A percentile compares a stretch with the other conserved stretches of the same genome.
phyloP scores from a whole-genome alignment of 2,329 filamentous ascomycete genomes.

The Fusarium sp. region DNA sequence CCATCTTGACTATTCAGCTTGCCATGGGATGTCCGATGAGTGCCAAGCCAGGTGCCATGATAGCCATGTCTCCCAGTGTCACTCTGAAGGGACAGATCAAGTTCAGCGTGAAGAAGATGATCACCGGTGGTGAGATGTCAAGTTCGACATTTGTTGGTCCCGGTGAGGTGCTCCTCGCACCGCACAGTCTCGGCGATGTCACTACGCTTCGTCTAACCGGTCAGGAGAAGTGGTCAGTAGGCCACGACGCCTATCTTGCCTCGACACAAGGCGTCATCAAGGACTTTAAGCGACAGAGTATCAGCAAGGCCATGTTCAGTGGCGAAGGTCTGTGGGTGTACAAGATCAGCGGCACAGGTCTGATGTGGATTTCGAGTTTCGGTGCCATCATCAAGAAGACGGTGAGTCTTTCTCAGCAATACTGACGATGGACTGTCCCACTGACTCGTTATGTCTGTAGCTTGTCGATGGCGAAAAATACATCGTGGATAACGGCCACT shows the following conservation, averaged over 20 bases:
- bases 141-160: conserved; percentile 88
- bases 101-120: conserved; percentile 91
- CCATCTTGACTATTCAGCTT: conserved; percentile 87
- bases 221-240: conserved; percentile 83
- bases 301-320: conserved; percentile 92
- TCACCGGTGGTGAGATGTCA: conserved; percentile 83
- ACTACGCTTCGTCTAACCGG: conserved; percentile 81
- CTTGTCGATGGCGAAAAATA: conserved; percentile 82
- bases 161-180: conserved; percentile 88
- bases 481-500: conserved; percentile 91
- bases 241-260: conserved; percentile 87
- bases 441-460: conserved; percentile 46
- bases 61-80: conserved; percentile 92
- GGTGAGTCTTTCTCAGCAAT: conserved; percentile 63
- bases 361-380: conserved; percentile 92
- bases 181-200: conserved; percentile 84
- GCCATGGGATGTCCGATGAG: conserved; percentile 88
- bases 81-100: conserved; percentile 86
- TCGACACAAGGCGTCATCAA: conserved; percentile 89
- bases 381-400: conserved; percentile 96
- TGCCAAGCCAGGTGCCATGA: conserved; percentile 89
- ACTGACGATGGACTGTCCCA: background rate
- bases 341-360: conserved; percentile 82
- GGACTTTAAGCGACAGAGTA: conserved; percentile 85
- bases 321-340: conserved; percentile 94